Evolutionary conservation across 2,329 filamentous ascomycete species (phyloP).

Genomic region (Camillea tinctor): DNA sequence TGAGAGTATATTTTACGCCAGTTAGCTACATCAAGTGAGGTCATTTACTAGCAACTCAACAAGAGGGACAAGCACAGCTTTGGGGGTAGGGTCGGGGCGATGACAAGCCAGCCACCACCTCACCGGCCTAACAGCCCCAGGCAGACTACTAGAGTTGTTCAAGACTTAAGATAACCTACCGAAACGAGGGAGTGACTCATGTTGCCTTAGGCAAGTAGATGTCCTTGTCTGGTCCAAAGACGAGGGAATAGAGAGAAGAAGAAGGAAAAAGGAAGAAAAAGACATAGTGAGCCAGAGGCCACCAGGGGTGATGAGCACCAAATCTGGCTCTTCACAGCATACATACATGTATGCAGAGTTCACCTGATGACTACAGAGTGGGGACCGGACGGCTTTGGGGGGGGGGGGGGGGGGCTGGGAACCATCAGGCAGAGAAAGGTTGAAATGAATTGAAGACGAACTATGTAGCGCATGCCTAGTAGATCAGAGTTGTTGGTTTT

Average conservation of each 20-base stretch:
- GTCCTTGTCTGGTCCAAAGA: not conserved
- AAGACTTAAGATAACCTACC: not conserved
- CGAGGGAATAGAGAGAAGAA: constrained; percentile 6
- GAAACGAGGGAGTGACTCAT: not conserved
- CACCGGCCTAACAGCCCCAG: not conserved
- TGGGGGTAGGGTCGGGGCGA: not conserved
- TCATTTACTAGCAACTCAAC: not conserved
- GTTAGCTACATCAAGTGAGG: not conserved
- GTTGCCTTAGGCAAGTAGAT: not conserved
- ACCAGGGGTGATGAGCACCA: constrained; percentile 9
- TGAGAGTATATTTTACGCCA: not conserved
- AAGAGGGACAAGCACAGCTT: not conserved
- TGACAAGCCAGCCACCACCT: not conserved
- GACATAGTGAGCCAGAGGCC: not conserved
- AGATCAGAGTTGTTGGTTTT: too few relatives aligned
- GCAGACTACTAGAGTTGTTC: not conserved
- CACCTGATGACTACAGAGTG: constrained; percentile 13
- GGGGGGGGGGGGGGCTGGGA: constrained; percentile 7
- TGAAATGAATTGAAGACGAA: not conserved
- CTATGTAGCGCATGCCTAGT: not conserved
- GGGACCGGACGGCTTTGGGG: not conserved
- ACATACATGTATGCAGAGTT: not conserved
- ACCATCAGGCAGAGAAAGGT: not conserved
- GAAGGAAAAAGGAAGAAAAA: constrained; percentile 1
- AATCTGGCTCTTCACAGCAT: not conserved